Evolutionary conservation across 2,329 filamentous ascomycete genomes (phyloP).

Genomic region (Ilyonectria destructans): DNA sequence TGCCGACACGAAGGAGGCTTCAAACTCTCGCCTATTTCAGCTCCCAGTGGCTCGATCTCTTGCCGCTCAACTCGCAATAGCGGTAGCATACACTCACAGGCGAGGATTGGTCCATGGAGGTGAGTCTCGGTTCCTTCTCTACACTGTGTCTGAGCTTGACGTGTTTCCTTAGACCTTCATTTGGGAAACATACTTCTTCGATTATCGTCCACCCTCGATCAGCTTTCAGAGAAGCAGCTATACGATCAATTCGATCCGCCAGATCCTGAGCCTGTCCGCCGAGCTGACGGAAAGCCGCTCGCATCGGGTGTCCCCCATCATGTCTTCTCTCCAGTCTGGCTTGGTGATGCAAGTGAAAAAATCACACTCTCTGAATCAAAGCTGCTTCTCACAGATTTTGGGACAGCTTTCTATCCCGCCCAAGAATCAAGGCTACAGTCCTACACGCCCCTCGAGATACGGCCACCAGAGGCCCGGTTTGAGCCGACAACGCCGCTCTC

Average conservation of each 20-base stretch:
- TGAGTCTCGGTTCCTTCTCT: conserved; percentile 16
- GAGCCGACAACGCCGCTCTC: conserved; percentile 53
- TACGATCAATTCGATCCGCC: conserved; percentile 48
- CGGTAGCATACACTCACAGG: conserved; percentile 49
- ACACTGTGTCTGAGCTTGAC: not conserved
- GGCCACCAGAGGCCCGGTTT: conserved; percentile 57
- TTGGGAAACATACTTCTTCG: conserved; percentile 54
- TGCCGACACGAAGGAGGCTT: conserved; percentile 38
- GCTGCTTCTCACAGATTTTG: conserved; percentile 54
- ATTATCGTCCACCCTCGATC: conserved; percentile 40
- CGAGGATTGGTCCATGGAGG: conserved; percentile 54
- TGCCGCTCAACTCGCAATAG: conserved; percentile 50
- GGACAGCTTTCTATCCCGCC: conserved; percentile 53
- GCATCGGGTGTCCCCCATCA: conserved; percentile 49
- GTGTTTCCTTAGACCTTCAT: conserved; percentile 49
- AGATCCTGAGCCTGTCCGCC: conserved; percentile 42
- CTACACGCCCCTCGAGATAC: conserved; percentile 49
- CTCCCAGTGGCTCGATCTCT: conserved; percentile 49
- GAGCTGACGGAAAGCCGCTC: conserved; percentile 33
- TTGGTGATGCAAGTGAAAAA: conserved; percentile 53
- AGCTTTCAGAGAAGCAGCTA: conserved; percentile 43
- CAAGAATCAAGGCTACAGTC: conserved; percentile 46
- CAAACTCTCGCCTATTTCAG: conserved; percentile 41
- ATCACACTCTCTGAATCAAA: conserved; percentile 48
- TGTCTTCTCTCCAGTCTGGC: conserved; percentile 52